Base-by-base conservation (phyloP, 371 early-diverging fungal genomes). In the Apophysomyces sp. region DNA sequence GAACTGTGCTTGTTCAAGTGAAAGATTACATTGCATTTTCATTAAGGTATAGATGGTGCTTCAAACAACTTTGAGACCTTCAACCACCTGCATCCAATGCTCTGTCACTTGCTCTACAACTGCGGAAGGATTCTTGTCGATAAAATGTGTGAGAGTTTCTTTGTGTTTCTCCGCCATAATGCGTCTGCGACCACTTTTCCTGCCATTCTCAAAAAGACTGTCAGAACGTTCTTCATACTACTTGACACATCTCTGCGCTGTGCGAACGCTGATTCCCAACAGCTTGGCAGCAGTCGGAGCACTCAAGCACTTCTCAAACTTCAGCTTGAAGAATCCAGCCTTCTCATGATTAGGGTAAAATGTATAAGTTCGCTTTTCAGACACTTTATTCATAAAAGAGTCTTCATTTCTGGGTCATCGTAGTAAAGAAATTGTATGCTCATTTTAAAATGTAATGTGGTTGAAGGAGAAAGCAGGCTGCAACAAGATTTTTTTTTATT, bases 361-460 rank as follows among this genome's bases (percentile, higher is more conserved):
- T 56, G 57, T 57, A 63, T 57, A 57, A 63, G 27, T 57, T 56
- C 26, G 62, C 49, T 57, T 55, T 21, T n/a, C n/a, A n/a, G n/a
- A n/a, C n/a, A n/a, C n/a, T n/a, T n/a, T n/a, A n/a, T n/a, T n/a
- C n/a, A n/a, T n/a, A n/a, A n/a, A n/a, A n/a, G n/a, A n/a, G n/a
- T n/a, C n/a, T n/a, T n/a, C n/a, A n/a, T n/a, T n/a, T n/a, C n/a
- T n/a, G n/a, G n/a, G n/a, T n/a, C n/a, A n/a, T n/a, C n/a, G n/a
- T n/a, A n/a, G n/a, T n/a, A n/a, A n/a, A n/a, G n/a, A n/a, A n/a
- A n/a, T n/a, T n/a, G n/a, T n/a, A n/a, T n/a, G n/a, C n/a, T n/a
- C n/a, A n/a, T n/a, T n/a, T n/a, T n/a, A n/a, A n/a, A n/a, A n/a
- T n/a, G n/a, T n/a, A n/a, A n/a, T n/a, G n/a, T n/a, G n/a, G n/a